These are phyloP conservation scores for Aspergillus alliaceus DNA, from an alignment of 2,329 filamentous ascomycete species.

Conservation along the genomic window DNA sequence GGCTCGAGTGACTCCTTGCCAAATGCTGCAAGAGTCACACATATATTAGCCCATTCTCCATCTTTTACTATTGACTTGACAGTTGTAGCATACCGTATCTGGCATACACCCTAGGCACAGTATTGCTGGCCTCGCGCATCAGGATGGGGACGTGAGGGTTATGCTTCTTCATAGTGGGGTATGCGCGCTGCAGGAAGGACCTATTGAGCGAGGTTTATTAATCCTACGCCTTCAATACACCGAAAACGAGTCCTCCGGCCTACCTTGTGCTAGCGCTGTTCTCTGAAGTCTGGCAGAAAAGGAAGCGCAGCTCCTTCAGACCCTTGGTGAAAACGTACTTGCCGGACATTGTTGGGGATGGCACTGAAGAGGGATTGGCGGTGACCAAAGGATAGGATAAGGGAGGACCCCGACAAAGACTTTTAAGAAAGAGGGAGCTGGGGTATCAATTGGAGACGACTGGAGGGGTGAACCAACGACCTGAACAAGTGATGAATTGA, in stretches of 20 bases:
- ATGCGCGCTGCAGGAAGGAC: conserved; percentile 84
- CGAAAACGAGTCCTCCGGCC: conserved; percentile 26
- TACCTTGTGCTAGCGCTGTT: conserved; percentile 87
- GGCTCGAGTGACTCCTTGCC: conserved; percentile 67
- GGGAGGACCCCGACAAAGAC: conserved; percentile 1
- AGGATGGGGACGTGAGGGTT: conserved; percentile 93
- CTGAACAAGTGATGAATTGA: conserved; percentile 4
- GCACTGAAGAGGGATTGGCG: neutral
- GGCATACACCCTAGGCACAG: conserved; percentile 82
- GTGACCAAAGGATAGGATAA: too few relatives aligned
- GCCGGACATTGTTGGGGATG: conserved; percentile 67
- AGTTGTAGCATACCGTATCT: conserved; percentile 71
- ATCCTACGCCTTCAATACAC: neutral
- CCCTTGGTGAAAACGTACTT: conserved; percentile 89
- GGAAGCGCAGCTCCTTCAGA: conserved; percentile 93
- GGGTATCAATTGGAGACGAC: conserved; percentile 13
- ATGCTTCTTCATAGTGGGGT: conserved; percentile 99
- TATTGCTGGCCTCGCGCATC: conserved; percentile 86
- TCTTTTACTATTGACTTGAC: neutral
- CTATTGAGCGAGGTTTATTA: conserved; percentile 47
- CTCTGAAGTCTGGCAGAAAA: conserved; percentile 93
- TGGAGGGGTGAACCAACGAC: conserved; percentile 1
- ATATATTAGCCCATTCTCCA: conserved; percentile 16
- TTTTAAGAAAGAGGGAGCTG: conserved; percentile 5
- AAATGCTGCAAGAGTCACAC: conserved; percentile 51